Conservation (phyloP, 2,329 filamentous ascomycete species). For the Neurospora crassa region DNA sequence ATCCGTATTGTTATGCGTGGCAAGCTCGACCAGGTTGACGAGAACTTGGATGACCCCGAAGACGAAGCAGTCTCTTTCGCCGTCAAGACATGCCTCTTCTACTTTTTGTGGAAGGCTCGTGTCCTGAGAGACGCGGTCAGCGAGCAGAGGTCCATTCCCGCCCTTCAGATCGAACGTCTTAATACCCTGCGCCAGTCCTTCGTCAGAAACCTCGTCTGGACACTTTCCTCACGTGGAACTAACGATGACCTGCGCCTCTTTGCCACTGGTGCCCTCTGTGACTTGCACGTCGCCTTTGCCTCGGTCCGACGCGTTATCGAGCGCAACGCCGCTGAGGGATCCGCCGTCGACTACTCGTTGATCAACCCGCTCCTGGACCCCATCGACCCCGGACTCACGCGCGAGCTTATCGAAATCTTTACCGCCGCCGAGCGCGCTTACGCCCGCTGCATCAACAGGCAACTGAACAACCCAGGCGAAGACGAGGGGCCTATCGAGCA, state of each 20-base stretch:
- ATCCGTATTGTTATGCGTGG: slow-evolving; percentile 66
- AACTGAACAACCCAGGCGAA: slow-evolving; percentile 54
- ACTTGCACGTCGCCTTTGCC: slow-evolving; percentile 72
- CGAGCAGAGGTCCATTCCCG: slow-evolving; percentile 44
- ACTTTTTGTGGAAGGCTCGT: slow-evolving; percentile 89
- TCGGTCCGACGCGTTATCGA: slow-evolving; percentile 47
- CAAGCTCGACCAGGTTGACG: slow-evolving; percentile 55
- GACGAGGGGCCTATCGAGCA: slow-evolving; percentile 65
- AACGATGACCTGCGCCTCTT: slow-evolving; percentile 72
- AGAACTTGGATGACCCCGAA: slow-evolving; percentile 66
- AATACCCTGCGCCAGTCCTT: slow-evolving; percentile 46
- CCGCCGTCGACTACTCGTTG: slow-evolving; percentile 37
- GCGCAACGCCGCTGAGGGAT: neutral
- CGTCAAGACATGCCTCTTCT: slow-evolving; percentile 70
- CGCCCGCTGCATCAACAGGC: slow-evolving; percentile 58
- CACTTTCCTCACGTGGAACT: slow-evolving; percentile 56
- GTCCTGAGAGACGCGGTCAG: slow-evolving; percentile 46
- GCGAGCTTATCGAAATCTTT: slow-evolving; percentile 69
- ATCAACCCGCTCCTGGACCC: slow-evolving; percentile 58
- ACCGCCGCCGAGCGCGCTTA: slow-evolving; percentile 65
- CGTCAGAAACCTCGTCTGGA: slow-evolving; percentile 54
- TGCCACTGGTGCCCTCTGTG: slow-evolving; percentile 68
- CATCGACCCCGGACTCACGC: slow-evolving; percentile 51
- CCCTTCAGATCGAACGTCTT: slow-evolving; percentile 51
- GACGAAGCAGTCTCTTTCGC: slow-evolving; percentile 68